Base-by-base conservation (phyloP, 2,329 filamentous ascomycete genomes). In the Xylariaceae sp. region DNA sequence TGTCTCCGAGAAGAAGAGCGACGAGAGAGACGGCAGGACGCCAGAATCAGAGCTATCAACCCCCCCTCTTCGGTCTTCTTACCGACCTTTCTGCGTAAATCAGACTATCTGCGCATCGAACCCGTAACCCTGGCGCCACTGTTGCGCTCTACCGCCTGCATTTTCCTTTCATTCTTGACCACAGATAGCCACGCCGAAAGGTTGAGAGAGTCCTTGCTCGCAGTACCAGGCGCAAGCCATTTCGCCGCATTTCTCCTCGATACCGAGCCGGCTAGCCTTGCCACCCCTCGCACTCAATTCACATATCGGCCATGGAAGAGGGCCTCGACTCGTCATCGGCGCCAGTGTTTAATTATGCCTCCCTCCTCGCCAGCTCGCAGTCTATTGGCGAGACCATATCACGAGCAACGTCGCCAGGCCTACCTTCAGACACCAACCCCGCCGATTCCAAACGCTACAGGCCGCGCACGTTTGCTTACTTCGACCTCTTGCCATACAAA, bases 381-480 rank as follows among this genome's bases (percentile, higher is more conserved):
- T 55, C 63, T 36, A 59, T 71, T 18, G 72, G 71, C 58, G 78
- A 86, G 52, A 81, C 85, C 53, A 81, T 87, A 56, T 95, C 89
- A 34, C 79, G 88, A 59, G 86, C 88, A 27, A 92, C 88, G 30
- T 90, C 88, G 2, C 89, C 89, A 3, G 88, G 87, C 46, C 65
- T 74, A 52, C 75, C 73, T 50, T 75, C 70, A 53, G 64, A 66
- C 24, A 66, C 68, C 29, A 61, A 60, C 52, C 54, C 61, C 26
- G 64, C 70, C 48, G 71, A 73, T 46, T 68, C 70, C 60, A 76
- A 75, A 60, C 73, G 85, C 50, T 85, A 88, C 60, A 82, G 90
- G 36, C 87, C 88, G 24, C 81, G 92, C 46, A 96, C 92, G 18
- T 98, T 92, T 61, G 88, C 87, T 44, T 98, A 98, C 70, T 88